These are phyloP conservation scores for Blastobotrys illinoisensis DNA, from an alignment of 1,139 yeast species.

Conservation along the genomic window DNA sequence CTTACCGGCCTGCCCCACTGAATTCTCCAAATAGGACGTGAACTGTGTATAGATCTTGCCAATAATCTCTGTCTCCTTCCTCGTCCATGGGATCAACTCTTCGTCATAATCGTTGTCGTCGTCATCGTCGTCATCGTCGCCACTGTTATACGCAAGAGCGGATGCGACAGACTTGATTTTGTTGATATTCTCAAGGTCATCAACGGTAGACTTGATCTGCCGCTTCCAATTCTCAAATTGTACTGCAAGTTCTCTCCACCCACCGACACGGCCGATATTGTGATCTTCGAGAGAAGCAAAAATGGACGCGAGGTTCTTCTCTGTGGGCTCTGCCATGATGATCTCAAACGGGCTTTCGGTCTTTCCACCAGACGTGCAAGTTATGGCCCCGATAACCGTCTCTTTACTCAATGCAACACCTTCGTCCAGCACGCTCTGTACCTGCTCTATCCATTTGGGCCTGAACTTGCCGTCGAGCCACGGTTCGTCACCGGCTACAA, in stretches of 20 bases:
- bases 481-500: not conserved
- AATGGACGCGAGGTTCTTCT: slow-evolving; percentile 12
- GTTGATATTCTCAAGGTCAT: slow-evolving; percentile 12
- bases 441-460: not conserved
- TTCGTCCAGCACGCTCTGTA: not conserved
- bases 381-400: not conserved
- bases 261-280: slow-evolving; percentile 16
- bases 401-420: not conserved
- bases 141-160: not conserved
- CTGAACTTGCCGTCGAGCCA: not conserved
- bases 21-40: not conserved
- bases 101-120: slow-evolving; percentile 5
- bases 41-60: not conserved
- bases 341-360: slow-evolving; percentile 13
- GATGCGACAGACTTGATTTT: slow-evolving; percentile 9
- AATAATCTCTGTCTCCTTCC: not conserved
- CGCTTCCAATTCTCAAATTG: slow-evolving; percentile 15
- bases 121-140: slow-evolving; percentile 5
- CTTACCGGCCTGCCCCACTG: not conserved
- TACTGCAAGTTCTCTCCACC: slow-evolving; percentile 8
- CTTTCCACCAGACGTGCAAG: not conserved
- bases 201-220: slow-evolving; percentile 7
- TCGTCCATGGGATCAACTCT: slow-evolving; percentile 3
- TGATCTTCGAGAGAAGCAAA: slow-evolving; percentile 13
- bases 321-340: slow-evolving; percentile 10